These are phyloP conservation scores for Fomitopsis serialis DNA, from an alignment of 768 basidiomycete genomes.

Conservation along the genomic window DNA sequence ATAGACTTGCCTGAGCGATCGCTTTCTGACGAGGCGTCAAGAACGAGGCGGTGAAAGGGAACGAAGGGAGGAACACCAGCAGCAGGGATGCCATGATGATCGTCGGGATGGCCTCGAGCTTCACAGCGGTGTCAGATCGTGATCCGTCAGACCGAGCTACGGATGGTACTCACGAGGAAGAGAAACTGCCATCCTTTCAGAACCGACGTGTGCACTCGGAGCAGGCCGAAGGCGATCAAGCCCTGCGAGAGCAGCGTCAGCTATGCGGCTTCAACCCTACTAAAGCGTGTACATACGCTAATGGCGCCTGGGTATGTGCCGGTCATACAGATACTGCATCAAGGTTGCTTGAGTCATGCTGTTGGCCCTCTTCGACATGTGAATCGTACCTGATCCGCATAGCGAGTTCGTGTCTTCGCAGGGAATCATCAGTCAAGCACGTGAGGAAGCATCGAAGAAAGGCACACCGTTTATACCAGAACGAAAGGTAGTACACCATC, in stretches of 20 bases:
- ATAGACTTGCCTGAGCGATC: conserved; percentile 52
- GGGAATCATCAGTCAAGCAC: neutral
- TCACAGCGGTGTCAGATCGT: neutral
- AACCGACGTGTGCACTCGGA: conserved; percentile 43
- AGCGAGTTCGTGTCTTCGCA: conserved; percentile 43
- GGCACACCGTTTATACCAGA: conserved; percentile 32
- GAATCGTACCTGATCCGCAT: conserved; percentile 38
- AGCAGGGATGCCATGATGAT: conserved; percentile 45
- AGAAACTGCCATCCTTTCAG: conserved; percentile 52
- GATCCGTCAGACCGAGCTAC: too few species aligned
- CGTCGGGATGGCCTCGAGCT: conserved; percentile 56
- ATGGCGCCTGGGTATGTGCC: conserved; percentile 53
- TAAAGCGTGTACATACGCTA: conserved; percentile 28
- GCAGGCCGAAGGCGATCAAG: conserved; percentile 51
- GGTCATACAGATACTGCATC: conserved; percentile 47
- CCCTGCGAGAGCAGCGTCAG: conserved; percentile 29
- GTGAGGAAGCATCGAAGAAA: too few species aligned
- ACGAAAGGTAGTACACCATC: conserved; percentile 57
- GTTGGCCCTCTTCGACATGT: too few species aligned
- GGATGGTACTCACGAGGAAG: conserved; percentile 40
- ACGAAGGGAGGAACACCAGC: conserved; percentile 47
- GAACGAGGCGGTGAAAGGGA: conserved; percentile 50
- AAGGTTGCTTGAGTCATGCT: neutral
- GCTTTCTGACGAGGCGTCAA: conserved; percentile 46
- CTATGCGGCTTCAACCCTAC: neutral